Evolutionary conservation across 805 yeast species (phyloP).

Genomic region (Metschnikowia kofuensis): DNA sequence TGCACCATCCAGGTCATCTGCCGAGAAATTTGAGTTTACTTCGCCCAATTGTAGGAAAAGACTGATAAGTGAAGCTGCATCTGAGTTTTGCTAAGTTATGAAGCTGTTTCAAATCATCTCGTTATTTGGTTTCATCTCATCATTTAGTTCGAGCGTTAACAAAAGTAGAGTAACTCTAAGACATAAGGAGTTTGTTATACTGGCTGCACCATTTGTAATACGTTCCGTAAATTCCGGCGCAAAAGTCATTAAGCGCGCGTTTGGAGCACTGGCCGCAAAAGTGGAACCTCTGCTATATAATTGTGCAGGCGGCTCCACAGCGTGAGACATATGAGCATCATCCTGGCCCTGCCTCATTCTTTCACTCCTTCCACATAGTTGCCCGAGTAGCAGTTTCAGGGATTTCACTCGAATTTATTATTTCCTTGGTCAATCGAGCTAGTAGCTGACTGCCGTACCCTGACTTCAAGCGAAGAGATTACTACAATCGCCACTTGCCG

Average conservation of each 20-base stretch:
- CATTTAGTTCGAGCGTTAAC: too few relatives aligned
- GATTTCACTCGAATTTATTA: background rate
- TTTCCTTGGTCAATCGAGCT: background rate
- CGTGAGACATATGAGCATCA: constrained; percentile 5
- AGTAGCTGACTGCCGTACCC: background rate
- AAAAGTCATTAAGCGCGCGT: background rate
- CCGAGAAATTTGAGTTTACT: too few relatives aligned
- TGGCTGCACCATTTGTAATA: background rate
- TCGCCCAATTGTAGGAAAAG: too few relatives aligned
- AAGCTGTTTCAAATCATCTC: too few relatives aligned
- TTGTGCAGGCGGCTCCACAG: constrained; percentile 4
- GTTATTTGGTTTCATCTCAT: too few relatives aligned
- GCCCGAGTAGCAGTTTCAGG: background rate
- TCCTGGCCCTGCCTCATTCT: background rate
- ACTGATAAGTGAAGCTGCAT: too few relatives aligned
- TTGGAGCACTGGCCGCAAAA: constrained; percentile 4
- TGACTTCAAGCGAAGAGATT: background rate
- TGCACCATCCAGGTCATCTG: too few relatives aligned
- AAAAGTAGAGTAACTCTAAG: too few relatives aligned
- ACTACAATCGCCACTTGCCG: background rate
- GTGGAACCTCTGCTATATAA: constrained; percentile 6
- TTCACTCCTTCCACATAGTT: background rate
- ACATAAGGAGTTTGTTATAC: too few relatives aligned
- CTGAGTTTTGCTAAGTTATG: too few relatives aligned
- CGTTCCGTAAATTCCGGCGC: constrained; percentile 7